Evolutionary conservation across 495 filamentous ascomycete genomes (phyloP).

Genomic region (Chaetomium fimeti): DNA sequence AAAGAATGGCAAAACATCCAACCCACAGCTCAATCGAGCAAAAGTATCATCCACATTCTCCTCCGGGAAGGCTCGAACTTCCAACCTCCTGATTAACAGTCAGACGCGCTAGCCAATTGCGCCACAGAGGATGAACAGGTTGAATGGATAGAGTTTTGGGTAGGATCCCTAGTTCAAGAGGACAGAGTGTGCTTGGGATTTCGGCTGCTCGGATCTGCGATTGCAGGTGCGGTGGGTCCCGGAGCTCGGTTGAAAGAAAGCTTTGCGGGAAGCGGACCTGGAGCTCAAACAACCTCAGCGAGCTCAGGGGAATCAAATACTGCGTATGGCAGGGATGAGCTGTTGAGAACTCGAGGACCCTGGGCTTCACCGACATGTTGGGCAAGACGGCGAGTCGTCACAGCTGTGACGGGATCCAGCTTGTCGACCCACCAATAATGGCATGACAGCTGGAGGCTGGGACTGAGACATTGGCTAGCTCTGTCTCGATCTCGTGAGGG

Average conservation of each 20-base stretch:
- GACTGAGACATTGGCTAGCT: slow-evolving; percentile 6
- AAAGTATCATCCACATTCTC: slow-evolving; percentile 13
- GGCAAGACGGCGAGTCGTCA: background rate
- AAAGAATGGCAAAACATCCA: background rate
- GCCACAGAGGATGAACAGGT: slow-evolving; percentile 23
- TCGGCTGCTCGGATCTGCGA: background rate
- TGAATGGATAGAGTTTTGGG: background rate
- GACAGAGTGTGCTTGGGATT: background rate
- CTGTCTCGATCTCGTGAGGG: background rate
- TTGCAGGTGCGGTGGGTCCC: background rate
- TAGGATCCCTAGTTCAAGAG: background rate
- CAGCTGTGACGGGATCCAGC: background rate
- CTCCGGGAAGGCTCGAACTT: slow-evolving; percentile 27
- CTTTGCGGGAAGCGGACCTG: background rate
- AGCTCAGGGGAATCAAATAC: background rate
- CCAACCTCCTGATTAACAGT: slow-evolving; percentile 20
- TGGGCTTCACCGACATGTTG: slow-evolving; percentile 6
- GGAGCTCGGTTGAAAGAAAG: background rate
- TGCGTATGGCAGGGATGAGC: background rate
- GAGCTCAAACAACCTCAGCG: background rate
- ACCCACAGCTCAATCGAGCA: background rate
- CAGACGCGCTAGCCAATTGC: slow-evolving; percentile 25
- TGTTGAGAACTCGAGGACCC: background rate
- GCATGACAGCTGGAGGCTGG: background rate
- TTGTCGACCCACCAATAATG: background rate